phyloP scores from a whole-genome alignment of 1,139 yeast genomes.

The Scheffersomyces parashehatae region DNA sequence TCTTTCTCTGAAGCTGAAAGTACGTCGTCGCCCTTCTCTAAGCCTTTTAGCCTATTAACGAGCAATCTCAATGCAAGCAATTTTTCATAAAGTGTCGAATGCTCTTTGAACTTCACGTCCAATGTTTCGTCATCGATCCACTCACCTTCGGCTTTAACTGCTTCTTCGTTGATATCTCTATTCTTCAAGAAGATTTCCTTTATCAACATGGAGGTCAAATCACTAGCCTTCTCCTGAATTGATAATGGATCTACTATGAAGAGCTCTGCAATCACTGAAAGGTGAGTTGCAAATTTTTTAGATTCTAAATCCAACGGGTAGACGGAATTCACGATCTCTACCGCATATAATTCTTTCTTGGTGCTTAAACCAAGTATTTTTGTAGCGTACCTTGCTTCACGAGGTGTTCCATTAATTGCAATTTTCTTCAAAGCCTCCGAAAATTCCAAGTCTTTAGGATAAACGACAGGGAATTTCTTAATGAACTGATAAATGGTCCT shows the following conservation, averaged over 20 bases:
- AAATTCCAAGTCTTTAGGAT: slow-evolving; percentile 38
- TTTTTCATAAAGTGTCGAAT: slow-evolving; percentile 43
- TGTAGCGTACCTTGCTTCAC: slow-evolving; percentile 66
- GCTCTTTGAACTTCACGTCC: slow-evolving; percentile 21
- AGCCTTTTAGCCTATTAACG: slow-evolving; percentile 60
- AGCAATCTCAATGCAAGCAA: slow-evolving; percentile 59
- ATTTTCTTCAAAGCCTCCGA: slow-evolving; percentile 42
- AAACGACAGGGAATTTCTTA: slow-evolving; percentile 44
- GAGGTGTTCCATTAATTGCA: slow-evolving; percentile 54
- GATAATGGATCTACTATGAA: slow-evolving; percentile 52
- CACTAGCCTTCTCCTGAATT: slow-evolving; percentile 56
- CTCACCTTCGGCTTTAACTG: slow-evolving; percentile 21
- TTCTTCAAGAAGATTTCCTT: slow-evolving; percentile 62
- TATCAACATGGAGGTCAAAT: slow-evolving; percentile 60
- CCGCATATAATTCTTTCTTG: slow-evolving; percentile 38
- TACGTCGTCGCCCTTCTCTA: slow-evolving; percentile 26
- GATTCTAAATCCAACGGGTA: slow-evolving; percentile 51
- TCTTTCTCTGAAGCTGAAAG: slow-evolving; percentile 25
- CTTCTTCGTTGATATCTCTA: slow-evolving; percentile 24
- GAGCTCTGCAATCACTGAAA: slow-evolving; percentile 64
- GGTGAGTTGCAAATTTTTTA: slow-evolving; percentile 50
- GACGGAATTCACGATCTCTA: slow-evolving; percentile 40
- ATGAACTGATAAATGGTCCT: slow-evolving; percentile 64
- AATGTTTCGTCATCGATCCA: slow-evolving; percentile 56
- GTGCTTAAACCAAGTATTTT: slow-evolving; percentile 55